phyloP scores from a whole-genome alignment of 768 basidiomycete species.

The Boletellus ananiceps region DNA sequence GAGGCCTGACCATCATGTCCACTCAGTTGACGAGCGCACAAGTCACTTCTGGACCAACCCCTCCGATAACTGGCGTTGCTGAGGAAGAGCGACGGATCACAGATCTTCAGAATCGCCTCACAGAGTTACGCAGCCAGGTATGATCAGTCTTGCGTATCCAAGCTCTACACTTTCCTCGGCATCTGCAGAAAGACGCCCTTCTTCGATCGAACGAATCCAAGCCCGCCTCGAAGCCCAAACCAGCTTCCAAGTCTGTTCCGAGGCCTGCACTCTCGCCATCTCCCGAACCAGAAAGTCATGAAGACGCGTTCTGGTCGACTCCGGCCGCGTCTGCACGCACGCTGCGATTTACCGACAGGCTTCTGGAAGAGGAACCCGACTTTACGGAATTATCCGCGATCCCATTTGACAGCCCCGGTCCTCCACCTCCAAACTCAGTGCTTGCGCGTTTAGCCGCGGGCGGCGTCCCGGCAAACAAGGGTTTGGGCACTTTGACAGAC shows the following conservation, averaged over 20 bases:
- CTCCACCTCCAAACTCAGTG: conserved; percentile 28
- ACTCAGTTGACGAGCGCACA: conserved; percentile 16
- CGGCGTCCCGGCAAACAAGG: conserved; percentile 6
- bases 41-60: conserved; percentile 14
- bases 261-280: conserved; percentile 18
- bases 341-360: conserved; percentile 58
- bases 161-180: background rate
- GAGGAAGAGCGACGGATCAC: conserved; percentile 41
- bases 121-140: conserved; percentile 38
- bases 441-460: conserved; percentile 22
- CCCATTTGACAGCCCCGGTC: conserved; percentile 45
- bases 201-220: conserved; percentile 22
- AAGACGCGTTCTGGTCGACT: conserved; percentile 62
- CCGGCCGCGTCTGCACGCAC: conserved; percentile 50
- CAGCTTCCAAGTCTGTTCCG: conserved; percentile 3
- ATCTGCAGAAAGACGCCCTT: conserved; percentile 26
- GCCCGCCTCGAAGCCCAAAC: conserved; percentile 8
- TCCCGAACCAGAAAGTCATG: conserved; percentile 35
- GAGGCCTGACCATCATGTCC: background rate
- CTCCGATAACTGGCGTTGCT: conserved; percentile 28
- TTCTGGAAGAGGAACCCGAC: conserved; percentile 61
- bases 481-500: background rate
- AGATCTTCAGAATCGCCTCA: conserved; percentile 40
- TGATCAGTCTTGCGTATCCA: conserved; percentile 7
- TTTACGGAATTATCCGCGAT: conserved; percentile 45